Evolutionary conservation across 306 rosid genomes (phyloP).

Genomic region (Sphenostylis stenocarpa): DNA sequence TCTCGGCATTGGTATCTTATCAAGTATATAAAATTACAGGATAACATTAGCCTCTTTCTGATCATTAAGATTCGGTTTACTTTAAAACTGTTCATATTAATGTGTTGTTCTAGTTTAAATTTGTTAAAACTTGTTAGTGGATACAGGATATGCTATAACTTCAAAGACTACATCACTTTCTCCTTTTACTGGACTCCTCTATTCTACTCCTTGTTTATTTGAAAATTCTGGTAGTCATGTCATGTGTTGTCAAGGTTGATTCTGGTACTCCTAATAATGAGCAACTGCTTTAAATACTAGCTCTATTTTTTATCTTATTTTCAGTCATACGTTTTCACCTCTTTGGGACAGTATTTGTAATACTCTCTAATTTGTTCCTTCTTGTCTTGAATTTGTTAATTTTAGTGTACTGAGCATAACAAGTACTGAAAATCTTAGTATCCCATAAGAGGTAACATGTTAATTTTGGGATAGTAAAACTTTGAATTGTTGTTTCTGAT

Average conservation of each 20-base stretch:
- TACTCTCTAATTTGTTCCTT: neutral
- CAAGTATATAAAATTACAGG: slow-evolving; percentile 7
- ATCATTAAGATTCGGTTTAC: neutral
- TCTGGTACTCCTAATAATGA: slow-evolving; percentile 1
- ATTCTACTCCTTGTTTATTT: neutral
- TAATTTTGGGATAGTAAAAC: no score
- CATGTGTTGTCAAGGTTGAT: neutral
- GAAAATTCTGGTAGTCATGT: neutral
- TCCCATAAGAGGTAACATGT: no score
- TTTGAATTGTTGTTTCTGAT: neutral
- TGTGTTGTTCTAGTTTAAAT: neutral
- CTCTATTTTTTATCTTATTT: slow-evolving; percentile 6
- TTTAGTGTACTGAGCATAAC: no score
- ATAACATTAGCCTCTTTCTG: neutral
- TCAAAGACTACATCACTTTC: neutral
- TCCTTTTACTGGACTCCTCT: neutral
- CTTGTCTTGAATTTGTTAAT: neutral
- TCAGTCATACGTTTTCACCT: neutral
- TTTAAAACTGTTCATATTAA: neutral
- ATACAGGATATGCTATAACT: slow-evolving; percentile 2
- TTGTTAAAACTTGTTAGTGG: neutral
- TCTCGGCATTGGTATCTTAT: neutral
- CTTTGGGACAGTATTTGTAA: neutral
- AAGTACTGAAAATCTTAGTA: no score
- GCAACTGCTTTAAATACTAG: neutral